These are phyloP conservation scores for Hyaloscypha finlandica DNA, from an alignment of 495 filamentous ascomycete species.

Conservation along the genomic window DNA sequence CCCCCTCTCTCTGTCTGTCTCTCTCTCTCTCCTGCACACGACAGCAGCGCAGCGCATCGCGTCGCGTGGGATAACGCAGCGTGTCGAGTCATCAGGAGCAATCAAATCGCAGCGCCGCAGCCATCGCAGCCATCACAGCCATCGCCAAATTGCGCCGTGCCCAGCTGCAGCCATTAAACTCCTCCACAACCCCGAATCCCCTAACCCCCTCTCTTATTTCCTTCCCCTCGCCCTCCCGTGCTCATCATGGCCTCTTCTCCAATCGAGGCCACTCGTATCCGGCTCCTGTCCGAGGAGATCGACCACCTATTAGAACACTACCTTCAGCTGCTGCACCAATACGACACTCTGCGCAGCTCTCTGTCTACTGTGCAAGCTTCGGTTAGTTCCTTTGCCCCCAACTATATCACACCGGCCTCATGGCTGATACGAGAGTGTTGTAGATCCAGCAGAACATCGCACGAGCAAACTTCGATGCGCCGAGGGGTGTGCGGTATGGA, in stretches of 20 bases:
- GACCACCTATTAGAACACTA: slow-evolving; percentile 71
- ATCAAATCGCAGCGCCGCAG: neutral
- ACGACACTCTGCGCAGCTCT: slow-evolving; percentile 60
- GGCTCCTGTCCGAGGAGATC: slow-evolving; percentile 40
- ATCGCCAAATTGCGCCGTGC: neutral
- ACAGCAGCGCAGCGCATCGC: neutral
- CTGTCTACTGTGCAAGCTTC: slow-evolving; percentile 58
- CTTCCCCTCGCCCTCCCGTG: neutral
- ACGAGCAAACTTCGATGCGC: slow-evolving; percentile 69
- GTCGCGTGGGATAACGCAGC: neutral
- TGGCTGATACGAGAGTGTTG: neutral
- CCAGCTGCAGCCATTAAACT: neutral
- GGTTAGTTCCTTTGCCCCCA: slow-evolving; percentile 36
- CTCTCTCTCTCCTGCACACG: neutral
- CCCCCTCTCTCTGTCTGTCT: neutral
- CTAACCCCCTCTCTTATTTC: neutral
- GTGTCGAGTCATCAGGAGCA: neutral
- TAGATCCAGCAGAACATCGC: slow-evolving; percentile 56
- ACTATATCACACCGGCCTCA: neutral
- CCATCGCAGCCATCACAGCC: neutral
- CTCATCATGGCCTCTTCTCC: slow-evolving; percentile 1
- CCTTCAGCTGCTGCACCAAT: slow-evolving; percentile 67
- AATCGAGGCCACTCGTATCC: neutral
- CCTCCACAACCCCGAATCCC: neutral
- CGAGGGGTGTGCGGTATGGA: slow-evolving; percentile 63